Conservation (phyloP, 2,329 filamentous ascomycete species). For the Aureobasidium sp. region DNA sequence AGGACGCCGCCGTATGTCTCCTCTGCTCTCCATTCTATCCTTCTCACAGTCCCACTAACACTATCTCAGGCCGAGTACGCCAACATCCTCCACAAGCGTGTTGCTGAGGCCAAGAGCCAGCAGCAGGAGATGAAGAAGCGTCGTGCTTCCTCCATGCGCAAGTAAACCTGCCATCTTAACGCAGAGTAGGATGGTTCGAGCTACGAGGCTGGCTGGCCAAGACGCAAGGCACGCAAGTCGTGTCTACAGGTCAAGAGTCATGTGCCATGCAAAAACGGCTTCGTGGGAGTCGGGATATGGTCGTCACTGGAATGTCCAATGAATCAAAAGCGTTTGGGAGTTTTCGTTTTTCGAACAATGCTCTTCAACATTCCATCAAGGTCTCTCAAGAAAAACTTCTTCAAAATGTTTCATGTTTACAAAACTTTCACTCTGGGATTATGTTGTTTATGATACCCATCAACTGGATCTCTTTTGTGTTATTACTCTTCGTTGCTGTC, state of each 20-base stretch:
- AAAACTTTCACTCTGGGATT: neutral
- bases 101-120: constrained; percentile 88
- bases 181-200: neutral
- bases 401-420: neutral
- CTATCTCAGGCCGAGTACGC: constrained; percentile 80
- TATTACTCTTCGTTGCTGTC: too few relatives aligned
- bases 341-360: neutral
- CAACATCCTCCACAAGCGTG: constrained; percentile 91
- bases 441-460: constrained; percentile 2
- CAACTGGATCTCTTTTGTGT: constrained; percentile 8
- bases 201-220: neutral
- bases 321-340: constrained; percentile 6
- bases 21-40: neutral
- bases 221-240: neutral
- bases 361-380: constrained; percentile 1
- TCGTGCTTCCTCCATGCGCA: constrained; percentile 89
- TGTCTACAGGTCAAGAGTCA: constrained; percentile 7
- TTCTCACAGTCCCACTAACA: constrained; percentile 29
- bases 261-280: neutral
- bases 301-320: constrained; percentile 5
- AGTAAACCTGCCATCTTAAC: constrained; percentile 40
- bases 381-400: neutral
- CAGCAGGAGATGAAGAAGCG: constrained; percentile 95
- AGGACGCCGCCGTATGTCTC: constrained; percentile 90
- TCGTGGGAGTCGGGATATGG: constrained; percentile 4